Evolutionary conservation across 257 asterid species (phyloP).

Genomic region (Solanum medicagineum): DNA sequence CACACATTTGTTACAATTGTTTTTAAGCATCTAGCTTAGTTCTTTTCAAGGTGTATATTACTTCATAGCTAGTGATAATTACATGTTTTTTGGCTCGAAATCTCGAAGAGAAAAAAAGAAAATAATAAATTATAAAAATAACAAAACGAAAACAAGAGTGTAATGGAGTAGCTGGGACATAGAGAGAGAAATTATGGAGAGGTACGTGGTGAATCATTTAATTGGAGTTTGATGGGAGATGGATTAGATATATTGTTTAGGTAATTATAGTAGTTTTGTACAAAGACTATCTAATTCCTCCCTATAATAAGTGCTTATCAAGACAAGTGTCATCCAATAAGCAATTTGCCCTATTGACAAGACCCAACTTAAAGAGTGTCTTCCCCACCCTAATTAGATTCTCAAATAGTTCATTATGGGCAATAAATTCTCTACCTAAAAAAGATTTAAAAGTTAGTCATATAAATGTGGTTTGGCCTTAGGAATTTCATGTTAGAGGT

Average conservation of each 20-base stretch:
- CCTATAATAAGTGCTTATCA: slow-evolving; percentile 7
- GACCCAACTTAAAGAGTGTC: slow-evolving; percentile 44
- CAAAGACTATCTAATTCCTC: neutral
- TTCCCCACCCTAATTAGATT: slow-evolving; percentile 16
- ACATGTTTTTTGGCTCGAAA: no score
- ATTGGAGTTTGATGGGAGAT: slow-evolving; percentile 12
- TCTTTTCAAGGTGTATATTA: neutral
- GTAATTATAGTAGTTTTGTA: neutral
- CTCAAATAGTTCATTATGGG: slow-evolving; percentile 22
- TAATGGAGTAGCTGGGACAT: slow-evolving; percentile 12
- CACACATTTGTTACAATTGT: neutral
- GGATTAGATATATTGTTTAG: slow-evolving; percentile 16
- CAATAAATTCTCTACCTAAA: slow-evolving; percentile 22
- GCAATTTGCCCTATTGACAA: slow-evolving; percentile 34
- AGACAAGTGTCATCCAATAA: slow-evolving; percentile 9
- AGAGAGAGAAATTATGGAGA: neutral
- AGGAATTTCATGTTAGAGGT: no score
- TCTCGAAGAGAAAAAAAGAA: neutral
- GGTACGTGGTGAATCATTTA: neutral
- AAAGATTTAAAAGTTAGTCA: neutral
- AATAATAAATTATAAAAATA: neutral
- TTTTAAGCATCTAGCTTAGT: neutral
- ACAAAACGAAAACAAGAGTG: neutral
- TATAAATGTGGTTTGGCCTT: no score
- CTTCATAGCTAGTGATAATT: neutral